Percentiles rank a stretch among this genome's conserved stretches.
Conservation (phyloP, 306 rosid species). For the Gillenia trifoliata region DNA sequence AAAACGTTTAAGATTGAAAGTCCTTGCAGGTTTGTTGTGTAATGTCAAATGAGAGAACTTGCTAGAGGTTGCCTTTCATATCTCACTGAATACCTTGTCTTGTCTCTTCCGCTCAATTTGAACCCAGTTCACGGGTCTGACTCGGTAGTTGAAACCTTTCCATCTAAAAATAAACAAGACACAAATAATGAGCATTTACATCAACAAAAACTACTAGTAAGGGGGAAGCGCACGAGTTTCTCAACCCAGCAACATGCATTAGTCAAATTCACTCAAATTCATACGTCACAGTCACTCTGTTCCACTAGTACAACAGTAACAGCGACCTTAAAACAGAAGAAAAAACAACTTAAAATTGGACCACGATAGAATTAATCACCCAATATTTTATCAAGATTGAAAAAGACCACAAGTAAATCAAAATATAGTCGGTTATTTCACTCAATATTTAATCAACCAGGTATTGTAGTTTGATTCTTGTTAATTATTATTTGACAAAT, state of each 20-base stretch:
- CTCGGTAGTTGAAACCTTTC: conserved; percentile 56
- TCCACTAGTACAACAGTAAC: too few relatives aligned
- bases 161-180: conserved; percentile 41
- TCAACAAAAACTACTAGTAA: background rate
- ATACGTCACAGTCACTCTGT: too few relatives aligned
- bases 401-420: too few relatives aligned
- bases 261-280: too few relatives aligned
- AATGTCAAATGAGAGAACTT: background rate
- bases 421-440: too few relatives aligned
- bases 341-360: too few relatives aligned
- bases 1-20: background rate
- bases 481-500: too few relatives aligned
- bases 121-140: conserved; percentile 51
- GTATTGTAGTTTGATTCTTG: too few relatives aligned
- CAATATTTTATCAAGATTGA: too few relatives aligned
- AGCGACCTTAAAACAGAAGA: too few relatives aligned
- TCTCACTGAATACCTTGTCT: conserved; percentile 48
- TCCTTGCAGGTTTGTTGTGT: background rate
- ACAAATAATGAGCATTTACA: background rate
- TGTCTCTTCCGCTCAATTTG: conserved; percentile 53
- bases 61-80: background rate
- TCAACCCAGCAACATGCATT: background rate
- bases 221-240: background rate
- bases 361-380: too few relatives aligned
- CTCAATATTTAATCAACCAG: too few relatives aligned